Evolutionary conservation across 441 rosid genomes (phyloP).

Genomic region (Geranium incanum): DNA sequence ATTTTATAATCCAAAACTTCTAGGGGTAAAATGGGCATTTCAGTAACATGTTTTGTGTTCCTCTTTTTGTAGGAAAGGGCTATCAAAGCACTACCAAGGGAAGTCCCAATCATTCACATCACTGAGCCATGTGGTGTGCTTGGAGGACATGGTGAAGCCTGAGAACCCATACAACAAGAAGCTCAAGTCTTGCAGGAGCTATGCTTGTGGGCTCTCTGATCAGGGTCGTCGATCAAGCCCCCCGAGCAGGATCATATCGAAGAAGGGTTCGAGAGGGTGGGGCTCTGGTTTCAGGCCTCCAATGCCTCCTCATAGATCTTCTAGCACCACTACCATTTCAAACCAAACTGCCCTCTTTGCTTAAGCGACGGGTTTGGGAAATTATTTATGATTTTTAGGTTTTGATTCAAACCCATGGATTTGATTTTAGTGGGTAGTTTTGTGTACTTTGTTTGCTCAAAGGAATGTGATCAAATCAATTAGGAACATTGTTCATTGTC

Average conservation of each 20-base stretch:
- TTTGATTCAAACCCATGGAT: no score
- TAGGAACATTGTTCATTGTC: no score
- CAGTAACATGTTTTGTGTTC: not conserved
- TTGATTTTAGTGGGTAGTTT: no score
- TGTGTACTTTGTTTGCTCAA: no score
- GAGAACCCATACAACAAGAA: conserved; percentile 1
- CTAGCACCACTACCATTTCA: not conserved
- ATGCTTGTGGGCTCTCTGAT: not conserved
- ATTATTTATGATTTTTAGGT: not conserved
- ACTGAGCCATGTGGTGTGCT: not conserved
- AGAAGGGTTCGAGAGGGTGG: not conserved
- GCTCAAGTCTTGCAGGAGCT: conserved; percentile 4
- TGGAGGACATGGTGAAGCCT: not conserved
- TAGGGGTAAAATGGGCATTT: no score
- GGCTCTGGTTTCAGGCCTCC: conserved; percentile 1
- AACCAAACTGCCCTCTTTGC: conserved; percentile 3
- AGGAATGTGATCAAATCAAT: no score
- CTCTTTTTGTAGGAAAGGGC: not conserved
- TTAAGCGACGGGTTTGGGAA: not conserved
- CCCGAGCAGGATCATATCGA: not conserved
- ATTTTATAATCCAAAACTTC: no score
- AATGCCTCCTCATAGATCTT: conserved; percentile 5
- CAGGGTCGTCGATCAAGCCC: not conserved
- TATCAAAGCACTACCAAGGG: conserved; percentile 3
- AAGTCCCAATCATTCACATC: conserved; percentile 1